These are phyloP conservation scores for Aspergillus sp. DNA, from an alignment of 2,329 filamentous ascomycete species.

Conservation along the genomic window DNA sequence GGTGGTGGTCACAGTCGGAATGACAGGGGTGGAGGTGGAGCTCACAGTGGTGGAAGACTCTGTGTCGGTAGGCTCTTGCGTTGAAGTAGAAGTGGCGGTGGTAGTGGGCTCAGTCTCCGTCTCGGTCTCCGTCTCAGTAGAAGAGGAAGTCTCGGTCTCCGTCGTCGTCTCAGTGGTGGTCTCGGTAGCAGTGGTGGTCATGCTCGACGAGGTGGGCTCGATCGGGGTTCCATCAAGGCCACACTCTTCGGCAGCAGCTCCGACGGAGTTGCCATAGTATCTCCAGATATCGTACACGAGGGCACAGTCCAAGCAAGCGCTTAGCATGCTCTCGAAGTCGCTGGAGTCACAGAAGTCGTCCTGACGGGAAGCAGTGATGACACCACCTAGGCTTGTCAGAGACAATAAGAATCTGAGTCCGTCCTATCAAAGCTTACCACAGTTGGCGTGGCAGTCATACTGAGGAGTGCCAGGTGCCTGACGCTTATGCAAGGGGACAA, in stretches of 20 bases:
- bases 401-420: background rate
- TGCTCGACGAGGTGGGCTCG: conserved; percentile 4
- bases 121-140: background rate
- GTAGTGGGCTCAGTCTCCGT: background rate
- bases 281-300: conserved; percentile 15
- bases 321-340: conserved; percentile 1
- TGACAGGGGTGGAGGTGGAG: conserved; percentile 3
- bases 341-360: conserved; percentile 9
- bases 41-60: conserved; percentile 4
- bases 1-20: background rate
- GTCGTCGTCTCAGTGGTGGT: background rate
- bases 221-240: conserved; percentile 14
- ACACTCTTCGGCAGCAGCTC: conserved; percentile 8
- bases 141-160: background rate
- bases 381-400: conserved; percentile 1
- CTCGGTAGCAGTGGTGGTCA: background rate
- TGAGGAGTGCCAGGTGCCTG: conserved; percentile 8
- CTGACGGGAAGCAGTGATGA: conserved; percentile 2
- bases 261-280: conserved; percentile 15
- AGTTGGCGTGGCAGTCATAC: conserved; percentile 17
- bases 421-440: background rate
- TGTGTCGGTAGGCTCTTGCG: background rate
- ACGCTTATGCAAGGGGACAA: conserved; percentile 12
- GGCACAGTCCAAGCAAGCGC: conserved; percentile 10
- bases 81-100: background rate